Evolutionary conservation across 495 filamentous ascomycete species (phyloP).

Genomic region (Trichoderma virens): DNA sequence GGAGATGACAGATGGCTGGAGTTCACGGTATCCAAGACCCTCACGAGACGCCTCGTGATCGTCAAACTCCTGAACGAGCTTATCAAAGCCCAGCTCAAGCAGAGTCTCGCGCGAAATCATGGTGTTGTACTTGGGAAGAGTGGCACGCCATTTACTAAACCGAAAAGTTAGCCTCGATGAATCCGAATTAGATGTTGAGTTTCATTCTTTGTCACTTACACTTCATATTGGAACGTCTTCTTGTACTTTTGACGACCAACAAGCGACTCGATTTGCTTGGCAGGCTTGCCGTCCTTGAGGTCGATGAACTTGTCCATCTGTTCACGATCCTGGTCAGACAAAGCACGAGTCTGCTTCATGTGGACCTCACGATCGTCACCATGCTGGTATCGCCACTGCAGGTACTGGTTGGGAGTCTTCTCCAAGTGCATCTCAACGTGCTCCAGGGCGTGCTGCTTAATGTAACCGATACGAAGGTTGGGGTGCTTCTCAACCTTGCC

Average conservation of each 20-base stretch:
- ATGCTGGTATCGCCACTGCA: constrained; percentile 97
- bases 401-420: constrained; percentile 97
- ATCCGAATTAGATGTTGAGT: constrained; percentile 7
- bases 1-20: constrained; percentile 86
- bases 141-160: constrained; percentile 70
- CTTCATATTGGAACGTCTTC: constrained; percentile 98
- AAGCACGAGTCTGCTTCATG: constrained; percentile 91
- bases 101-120: constrained; percentile 92
- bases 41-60: constrained; percentile 97
- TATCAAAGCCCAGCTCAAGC: constrained; percentile 73
- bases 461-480: constrained; percentile 97
- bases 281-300: constrained; percentile 70
- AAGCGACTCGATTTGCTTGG: constrained; percentile 72
- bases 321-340: constrained; percentile 74
- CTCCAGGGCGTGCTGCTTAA: constrained; percentile 98
- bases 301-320: constrained; percentile 89
- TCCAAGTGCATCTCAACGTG: constrained; percentile 99
- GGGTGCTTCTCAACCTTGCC: constrained; percentile 98
- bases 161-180: constrained; percentile 16
- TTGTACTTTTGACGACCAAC: constrained; percentile 98
- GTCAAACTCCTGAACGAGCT: constrained; percentile 95
- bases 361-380: constrained; percentile 95
- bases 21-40: constrained; percentile 87
- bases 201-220: constrained; percentile 43
- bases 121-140: constrained; percentile 87